phyloP scores from a whole-genome alignment of 345 rosid genomes.

The Citrus trifoliata region DNA sequence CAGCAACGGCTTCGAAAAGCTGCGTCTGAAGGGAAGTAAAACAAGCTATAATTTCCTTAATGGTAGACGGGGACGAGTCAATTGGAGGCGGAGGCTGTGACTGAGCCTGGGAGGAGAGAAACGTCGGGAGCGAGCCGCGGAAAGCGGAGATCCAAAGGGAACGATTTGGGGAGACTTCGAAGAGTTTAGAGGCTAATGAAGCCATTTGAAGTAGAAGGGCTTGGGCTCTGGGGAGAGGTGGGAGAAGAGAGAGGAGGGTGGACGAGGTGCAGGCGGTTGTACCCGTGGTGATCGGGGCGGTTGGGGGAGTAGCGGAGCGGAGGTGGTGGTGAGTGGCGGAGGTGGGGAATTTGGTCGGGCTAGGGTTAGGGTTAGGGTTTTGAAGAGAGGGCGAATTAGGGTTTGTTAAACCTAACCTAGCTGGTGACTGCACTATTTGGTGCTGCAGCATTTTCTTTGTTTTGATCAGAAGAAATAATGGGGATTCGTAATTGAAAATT shows the following conservation, averaged over 20 bases:
- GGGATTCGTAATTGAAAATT: neutral
- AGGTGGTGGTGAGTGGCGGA: slow-evolving; percentile 35
- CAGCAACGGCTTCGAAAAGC: slow-evolving; percentile 85
- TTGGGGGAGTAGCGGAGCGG: slow-evolving; percentile 35
- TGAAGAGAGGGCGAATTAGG: slow-evolving; percentile 76
- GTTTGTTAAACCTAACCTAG: slow-evolving; percentile 74
- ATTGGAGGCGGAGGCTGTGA: slow-evolving; percentile 45
- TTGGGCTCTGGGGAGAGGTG: slow-evolving; percentile 84
- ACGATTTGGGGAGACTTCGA: slow-evolving; percentile 79
- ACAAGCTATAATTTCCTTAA: slow-evolving; percentile 61
- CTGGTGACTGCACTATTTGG: slow-evolving; percentile 81
- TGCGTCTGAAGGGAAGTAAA: slow-evolving; percentile 80
- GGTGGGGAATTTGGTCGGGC: slow-evolving; percentile 55
- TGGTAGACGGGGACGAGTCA: slow-evolving; percentile 54
- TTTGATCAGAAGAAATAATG: neutral
- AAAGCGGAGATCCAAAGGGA: slow-evolving; percentile 68
- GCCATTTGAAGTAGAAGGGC: slow-evolving; percentile 85
- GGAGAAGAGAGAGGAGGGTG: slow-evolving; percentile 76
- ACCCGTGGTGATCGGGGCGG: slow-evolving; percentile 21
- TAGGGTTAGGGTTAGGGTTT: slow-evolving; percentile 49
- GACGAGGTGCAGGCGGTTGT: slow-evolving; percentile 50
- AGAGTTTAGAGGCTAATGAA: slow-evolving; percentile 61
- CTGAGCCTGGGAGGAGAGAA: slow-evolving; percentile 57
- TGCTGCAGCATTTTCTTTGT: slow-evolving; percentile 63
- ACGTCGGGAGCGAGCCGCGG: slow-evolving; percentile 77